phyloP scores from a whole-genome alignment of 441 rosid genomes.

The Corymbia citriodora region DNA sequence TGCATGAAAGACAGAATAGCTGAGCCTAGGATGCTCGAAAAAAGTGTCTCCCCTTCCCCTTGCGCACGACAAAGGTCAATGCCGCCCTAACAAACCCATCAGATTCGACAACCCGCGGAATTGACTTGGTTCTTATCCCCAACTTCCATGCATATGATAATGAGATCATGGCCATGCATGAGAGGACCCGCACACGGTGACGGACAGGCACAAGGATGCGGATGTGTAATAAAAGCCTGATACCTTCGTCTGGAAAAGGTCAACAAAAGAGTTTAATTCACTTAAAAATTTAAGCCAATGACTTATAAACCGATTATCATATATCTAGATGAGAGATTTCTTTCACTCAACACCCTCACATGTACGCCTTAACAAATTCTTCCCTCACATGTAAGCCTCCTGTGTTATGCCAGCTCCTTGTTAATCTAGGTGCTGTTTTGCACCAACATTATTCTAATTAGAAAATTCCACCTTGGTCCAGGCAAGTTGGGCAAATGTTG shows the following conservation, averaged over 20 bases:
- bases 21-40: not conserved
- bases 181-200: not conserved
- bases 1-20: not conserved
- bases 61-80: not conserved
- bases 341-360: not conserved
- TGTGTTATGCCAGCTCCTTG: accelerated
- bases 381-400: not conserved
- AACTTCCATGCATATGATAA: not conserved
- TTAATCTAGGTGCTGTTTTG: not conserved
- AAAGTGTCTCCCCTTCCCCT: not conserved
- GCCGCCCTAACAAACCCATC: not conserved
- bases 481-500: not conserved
- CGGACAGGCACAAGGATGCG: accelerated
- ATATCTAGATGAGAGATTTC: not conserved
- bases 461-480: not conserved
- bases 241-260: accelerated
- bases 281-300: not conserved
- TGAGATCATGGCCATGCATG: not conserved
- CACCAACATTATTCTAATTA: not conserved
- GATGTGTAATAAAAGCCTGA: accelerated
- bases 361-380: not conserved
- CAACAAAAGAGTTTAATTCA: not conserved
- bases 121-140: not conserved
- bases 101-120: not conserved
- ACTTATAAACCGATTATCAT: accelerated